Evolutionary conservation across 352 stramenopile genomes (phyloP), one percentile per base, ranked within the genome.

Genomic region (Plasmopara viticola): DNA sequence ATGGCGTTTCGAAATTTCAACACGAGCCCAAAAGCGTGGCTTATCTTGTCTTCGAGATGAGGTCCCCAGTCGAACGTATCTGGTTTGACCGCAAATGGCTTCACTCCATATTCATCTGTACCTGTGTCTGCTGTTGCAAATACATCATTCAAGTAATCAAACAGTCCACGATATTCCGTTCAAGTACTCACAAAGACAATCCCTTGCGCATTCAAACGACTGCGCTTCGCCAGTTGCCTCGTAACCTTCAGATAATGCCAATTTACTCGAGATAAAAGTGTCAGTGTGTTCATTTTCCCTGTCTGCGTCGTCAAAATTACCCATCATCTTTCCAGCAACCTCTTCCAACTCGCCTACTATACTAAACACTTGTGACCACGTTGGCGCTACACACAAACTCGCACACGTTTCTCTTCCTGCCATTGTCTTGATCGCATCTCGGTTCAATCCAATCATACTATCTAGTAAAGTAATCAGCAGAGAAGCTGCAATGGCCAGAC

Each of bases 151-250:
- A 95, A 62, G 42, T 62, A 94, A 40, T 94, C 85, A 0, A 64
- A 79, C 47, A 94, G 37, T 3, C 92, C 74, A 44, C 81, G 83
- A 35, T 77, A 89, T 56, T 92, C 84, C 18, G 73, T 71, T n/a
- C 86, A 74, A 15, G 78, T 88, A 43, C 86, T 73, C 9, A 94
- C 84, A 50, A 94, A 94, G 34, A 95, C 61, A 34, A 95, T 92
- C 15, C 82, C 83, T 39, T 89, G 75, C n/a, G 84, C 51, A 51
- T 54, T 49, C 44, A 67, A 51, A 17, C 45, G 45, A 20, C 28
- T 25, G 10, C 31, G 0, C 2, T 53, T 58, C 13, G 5, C 14
- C 2, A 2, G 10, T 18, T 64, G 55, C 35, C 17, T n/a, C 31
- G 2, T 50, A 10, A 20, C 45, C 51, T 37, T 31, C 17, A 6